These are phyloP conservation scores for Arthroderma sp. DNA, from an alignment of 2,329 filamentous ascomycete genomes.

Conservation along the genomic window DNA sequence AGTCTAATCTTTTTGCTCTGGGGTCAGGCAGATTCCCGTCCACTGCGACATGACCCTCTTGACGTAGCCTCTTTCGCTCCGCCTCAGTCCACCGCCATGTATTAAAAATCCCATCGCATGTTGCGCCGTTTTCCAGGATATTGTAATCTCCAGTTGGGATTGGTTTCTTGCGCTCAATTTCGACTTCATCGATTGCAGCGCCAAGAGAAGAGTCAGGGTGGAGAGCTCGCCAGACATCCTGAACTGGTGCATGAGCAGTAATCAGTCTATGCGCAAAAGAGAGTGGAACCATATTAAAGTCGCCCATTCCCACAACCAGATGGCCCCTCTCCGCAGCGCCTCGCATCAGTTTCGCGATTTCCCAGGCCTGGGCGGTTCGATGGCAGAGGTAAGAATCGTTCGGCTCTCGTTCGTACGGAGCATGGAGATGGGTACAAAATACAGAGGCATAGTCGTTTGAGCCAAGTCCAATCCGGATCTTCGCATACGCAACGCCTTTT, in stretches of 20 bases:
- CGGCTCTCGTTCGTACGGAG: slow-evolving; percentile 68
- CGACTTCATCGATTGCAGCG: slow-evolving; percentile 51
- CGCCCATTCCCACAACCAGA: slow-evolving; percentile 72
- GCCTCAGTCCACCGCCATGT: slow-evolving; percentile 81
- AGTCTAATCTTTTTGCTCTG: slow-evolving; percentile 77
- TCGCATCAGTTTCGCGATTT: slow-evolving; percentile 78
- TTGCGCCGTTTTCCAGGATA: slow-evolving; percentile 66
- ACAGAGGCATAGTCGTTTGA: slow-evolving; percentile 63
- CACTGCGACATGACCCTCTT: slow-evolving; percentile 51
- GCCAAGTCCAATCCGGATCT: slow-evolving; percentile 55
- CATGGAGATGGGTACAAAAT: slow-evolving; percentile 85
- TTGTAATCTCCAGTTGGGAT: slow-evolving; percentile 69
- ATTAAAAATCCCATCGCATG: slow-evolving; percentile 74
- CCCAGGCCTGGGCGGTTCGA: slow-evolving; percentile 85
- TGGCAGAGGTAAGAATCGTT: slow-evolving; percentile 82
- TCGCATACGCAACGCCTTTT: slow-evolving; percentile 78
- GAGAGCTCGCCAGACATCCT: slow-evolving; percentile 71
- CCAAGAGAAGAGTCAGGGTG: slow-evolving; percentile 77
- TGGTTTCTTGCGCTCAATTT: slow-evolving; percentile 51
- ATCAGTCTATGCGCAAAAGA: slow-evolving; percentile 76
- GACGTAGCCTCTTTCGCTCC: slow-evolving; percentile 53
- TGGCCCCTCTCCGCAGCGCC: slow-evolving; percentile 68
- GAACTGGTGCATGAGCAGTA: slow-evolving; percentile 60
- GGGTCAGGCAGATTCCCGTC: slow-evolving; percentile 55
- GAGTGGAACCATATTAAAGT: slow-evolving; percentile 92